Percentiles rank a stretch among this genome's conserved stretches.
Evolutionary conservation across 2,329 filamentous ascomycete genomes (phyloP).

Genomic region (Lachnellula hyalina): DNA sequence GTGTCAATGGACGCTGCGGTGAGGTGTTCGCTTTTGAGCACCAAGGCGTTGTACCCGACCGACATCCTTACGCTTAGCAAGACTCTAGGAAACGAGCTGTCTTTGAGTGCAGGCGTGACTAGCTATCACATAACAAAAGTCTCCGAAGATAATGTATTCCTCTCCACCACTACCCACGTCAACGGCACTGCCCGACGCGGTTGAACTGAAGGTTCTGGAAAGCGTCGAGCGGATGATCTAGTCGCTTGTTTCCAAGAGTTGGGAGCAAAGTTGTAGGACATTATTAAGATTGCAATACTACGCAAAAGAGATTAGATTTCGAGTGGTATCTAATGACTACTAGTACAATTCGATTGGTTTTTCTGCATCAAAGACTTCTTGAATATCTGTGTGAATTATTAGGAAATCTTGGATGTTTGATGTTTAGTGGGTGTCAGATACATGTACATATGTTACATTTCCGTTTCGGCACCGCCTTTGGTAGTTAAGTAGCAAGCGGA

Average conservation of each 20-base stretch:
- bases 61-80: conserved; percentile 58
- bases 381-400: too few relatives aligned
- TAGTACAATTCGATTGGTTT: too few relatives aligned
- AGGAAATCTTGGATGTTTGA: too few relatives aligned
- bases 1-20: conserved; percentile 50
- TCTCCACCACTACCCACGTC: conserved; percentile 57
- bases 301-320: too few relatives aligned
- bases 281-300: too few relatives aligned
- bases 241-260: conserved; percentile 38
- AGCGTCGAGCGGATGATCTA: conserved; percentile 53
- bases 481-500: too few relatives aligned
- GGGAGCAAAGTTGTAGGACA: not conserved
- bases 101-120: conserved; percentile 52
- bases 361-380: too few relatives aligned
- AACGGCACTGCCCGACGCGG: conserved; percentile 57
- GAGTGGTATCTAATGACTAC: too few relatives aligned
- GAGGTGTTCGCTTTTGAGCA: conserved; percentile 55
- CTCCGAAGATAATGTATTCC: conserved; percentile 44
- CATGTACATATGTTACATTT: too few relatives aligned
- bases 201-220: conserved; percentile 57
- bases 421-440: too few relatives aligned
- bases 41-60: too few relatives aligned
- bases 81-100: conserved; percentile 55
- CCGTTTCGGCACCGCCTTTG: too few relatives aligned
- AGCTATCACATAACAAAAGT: conserved; percentile 46